Base-by-base conservation (phyloP, 495 filamentous ascomycete genomes). In the Hypoxylon cercidicola region DNA sequence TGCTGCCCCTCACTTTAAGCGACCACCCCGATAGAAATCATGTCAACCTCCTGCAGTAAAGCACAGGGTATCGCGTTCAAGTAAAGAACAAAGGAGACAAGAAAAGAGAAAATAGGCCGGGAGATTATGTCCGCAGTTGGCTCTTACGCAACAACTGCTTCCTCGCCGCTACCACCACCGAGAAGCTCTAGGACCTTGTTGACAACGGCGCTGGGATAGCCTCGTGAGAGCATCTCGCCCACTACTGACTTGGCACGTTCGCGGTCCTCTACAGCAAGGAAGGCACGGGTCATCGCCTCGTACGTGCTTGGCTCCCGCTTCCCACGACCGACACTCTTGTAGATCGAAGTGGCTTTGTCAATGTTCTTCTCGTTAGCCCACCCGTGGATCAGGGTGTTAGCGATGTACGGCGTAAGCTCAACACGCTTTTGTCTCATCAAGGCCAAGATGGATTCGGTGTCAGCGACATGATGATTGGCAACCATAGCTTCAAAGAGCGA, bases 281-380 rank as follows among this genome's bases (percentile, higher is more conserved):
- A 97, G 0, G 96, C 96, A 19, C 96, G 85, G 16, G 93, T 97
- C 96, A 99, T 99, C 34, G 94, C 93, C 78, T 99, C 95, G 73
- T 99, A 99, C n/a, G 95, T 99, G 78, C 92, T 97, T 6, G 95
- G 95, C 78, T 99, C 95, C 23, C 95, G 87, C 79, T 89, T 91
- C 28, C 86, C 82, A 21, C 82, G 82, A 32, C 87, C 84, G 35
- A 99, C 85, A 45, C 84, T 79, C 37, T 89, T 83, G 73, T 96
- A 99, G 65, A 97, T 86, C 5, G 82, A 79, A 75, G 89, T 86
- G 35, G 92, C 90, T 75, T 91, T 93, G 51, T 74, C 77, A 21
- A 99, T 91, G 55, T 93, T 84, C 75, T 89, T 90, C 74, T 91
- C 91, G 25, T 86, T 80, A 34, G 96, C 93, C 95, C 95, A 99